phyloP scores from a whole-genome alignment of 2,329 filamentous ascomycete genomes.

The Didymella exigua region DNA sequence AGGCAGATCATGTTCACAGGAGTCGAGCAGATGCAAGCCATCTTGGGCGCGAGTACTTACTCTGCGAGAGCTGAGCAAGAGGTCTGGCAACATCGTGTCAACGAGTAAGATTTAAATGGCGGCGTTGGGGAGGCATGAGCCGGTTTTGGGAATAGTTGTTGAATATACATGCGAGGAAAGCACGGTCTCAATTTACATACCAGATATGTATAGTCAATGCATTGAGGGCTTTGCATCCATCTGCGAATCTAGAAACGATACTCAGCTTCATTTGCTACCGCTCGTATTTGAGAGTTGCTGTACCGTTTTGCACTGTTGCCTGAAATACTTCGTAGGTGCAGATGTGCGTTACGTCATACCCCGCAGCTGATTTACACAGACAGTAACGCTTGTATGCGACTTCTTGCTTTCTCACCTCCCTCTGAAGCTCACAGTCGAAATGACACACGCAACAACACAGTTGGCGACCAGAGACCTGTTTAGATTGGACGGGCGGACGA shows the following conservation, averaged over 20 bases:
- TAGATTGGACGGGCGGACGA: constrained; percentile 29
- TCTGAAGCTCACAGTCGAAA: neutral
- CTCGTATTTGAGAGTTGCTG: neutral
- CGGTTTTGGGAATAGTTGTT: neutral
- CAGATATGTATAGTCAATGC: no score
- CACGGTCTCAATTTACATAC: neutral
- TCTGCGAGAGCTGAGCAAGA: constrained; percentile 53
- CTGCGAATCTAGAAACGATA: neutral
- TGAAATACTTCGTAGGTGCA: neutral
- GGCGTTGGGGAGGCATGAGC: neutral
- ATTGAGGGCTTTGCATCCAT: no score
- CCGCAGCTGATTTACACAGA: neutral
- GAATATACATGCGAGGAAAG: neutral
- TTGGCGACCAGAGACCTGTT: constrained; percentile 30
- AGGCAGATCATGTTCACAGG: constrained; percentile 51
- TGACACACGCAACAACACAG: constrained; percentile 24
- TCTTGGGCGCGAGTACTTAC: constrained; percentile 54
- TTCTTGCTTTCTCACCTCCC: neutral
- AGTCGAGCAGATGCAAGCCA: constrained; percentile 55
- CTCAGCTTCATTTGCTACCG: neutral
- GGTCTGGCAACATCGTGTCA: constrained; percentile 56
- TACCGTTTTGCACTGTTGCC: neutral
- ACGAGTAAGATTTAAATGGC: constrained; percentile 35
- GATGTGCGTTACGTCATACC: neutral
- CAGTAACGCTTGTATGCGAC: neutral